Percentiles rank a stretch among this genome's conserved stretches.
phyloP scores from a whole-genome alignment of 345 rosid genomes.

The Eucalyptus pauciflora region DNA sequence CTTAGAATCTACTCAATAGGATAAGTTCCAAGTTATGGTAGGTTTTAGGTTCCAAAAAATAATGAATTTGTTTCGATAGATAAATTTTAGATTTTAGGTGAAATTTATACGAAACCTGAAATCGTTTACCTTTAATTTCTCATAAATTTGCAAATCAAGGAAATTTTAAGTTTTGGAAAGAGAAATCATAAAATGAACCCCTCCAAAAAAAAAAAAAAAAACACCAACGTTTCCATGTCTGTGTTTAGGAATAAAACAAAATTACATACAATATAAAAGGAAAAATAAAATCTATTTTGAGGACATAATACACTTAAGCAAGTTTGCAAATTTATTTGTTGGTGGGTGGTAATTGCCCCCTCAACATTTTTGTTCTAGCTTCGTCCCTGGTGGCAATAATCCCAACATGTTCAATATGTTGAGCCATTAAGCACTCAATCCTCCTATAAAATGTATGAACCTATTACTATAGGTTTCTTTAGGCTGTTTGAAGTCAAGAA shows the following conservation, averaged over 20 bases:
- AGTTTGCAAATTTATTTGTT: not conserved
- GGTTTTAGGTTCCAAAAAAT: too few species aligned
- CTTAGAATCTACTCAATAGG: too few species aligned
- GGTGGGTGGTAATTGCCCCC: not conserved
- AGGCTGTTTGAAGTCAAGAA: not conserved
- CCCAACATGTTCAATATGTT: not conserved
- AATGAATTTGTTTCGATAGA: too few species aligned
- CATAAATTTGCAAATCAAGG: not conserved
- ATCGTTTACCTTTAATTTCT: not conserved
- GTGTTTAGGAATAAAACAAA: not conserved
- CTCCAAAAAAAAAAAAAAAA: too few species aligned
- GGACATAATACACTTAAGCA: not conserved
- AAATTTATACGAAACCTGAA: rapidly evolving
- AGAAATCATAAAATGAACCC: too few species aligned
- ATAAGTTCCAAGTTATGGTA: rapidly evolving
- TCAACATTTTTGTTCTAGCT: not conserved
- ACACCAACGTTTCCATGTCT: too few species aligned
- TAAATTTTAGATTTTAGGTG: too few species aligned
- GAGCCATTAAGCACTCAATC: not conserved
- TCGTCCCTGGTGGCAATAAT: rapidly evolving
- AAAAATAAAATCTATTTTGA: not conserved
- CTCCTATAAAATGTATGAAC: not conserved
- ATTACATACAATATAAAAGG: not conserved
- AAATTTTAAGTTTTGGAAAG: too few species aligned
- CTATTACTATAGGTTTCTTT: not conserved